Percentiles rank a stretch among this genome's conserved stretches.
Evolutionary conservation across 257 asterid species (phyloP).

Genomic region (Forsythia suspensa): DNA sequence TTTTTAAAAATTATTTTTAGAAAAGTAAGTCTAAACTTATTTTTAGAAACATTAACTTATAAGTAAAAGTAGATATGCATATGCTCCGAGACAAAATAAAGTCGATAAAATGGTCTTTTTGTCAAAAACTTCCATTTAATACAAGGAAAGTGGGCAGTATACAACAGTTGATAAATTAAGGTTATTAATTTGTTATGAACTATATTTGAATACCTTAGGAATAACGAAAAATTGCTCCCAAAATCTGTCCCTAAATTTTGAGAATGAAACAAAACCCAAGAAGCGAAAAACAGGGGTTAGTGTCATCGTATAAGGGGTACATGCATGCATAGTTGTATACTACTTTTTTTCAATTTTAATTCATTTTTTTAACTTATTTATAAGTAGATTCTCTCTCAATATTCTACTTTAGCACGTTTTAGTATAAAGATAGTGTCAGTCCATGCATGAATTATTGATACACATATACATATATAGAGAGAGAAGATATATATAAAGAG

Average conservation of each 20-base stretch:
- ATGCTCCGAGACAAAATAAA: too few relatives aligned
- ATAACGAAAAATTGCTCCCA: not conserved
- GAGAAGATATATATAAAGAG: not conserved
- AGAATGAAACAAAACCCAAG: not conserved
- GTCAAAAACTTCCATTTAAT: not conserved
- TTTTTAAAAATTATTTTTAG: too few relatives aligned
- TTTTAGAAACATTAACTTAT: too few relatives aligned
- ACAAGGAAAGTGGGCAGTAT: not conserved
- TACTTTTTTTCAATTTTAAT: not conserved
- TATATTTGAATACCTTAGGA: not conserved
- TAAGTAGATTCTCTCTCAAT: constrained; percentile 2
- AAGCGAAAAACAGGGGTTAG: constrained; percentile 7
- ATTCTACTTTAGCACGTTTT: not conserved
- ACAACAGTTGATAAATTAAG: not conserved
- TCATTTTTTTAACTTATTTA: not conserved
- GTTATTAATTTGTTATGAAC: not conserved
- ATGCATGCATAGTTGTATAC: not conserved
- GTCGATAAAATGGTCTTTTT: too few relatives aligned
- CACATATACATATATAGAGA: not conserved
- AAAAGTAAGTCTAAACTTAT: too few relatives aligned
- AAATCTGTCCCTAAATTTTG: not conserved
- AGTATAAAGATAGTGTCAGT: not conserved
- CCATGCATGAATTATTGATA: not conserved
- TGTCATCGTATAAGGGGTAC: not conserved
- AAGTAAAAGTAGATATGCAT: too few relatives aligned